Conservation (phyloP, 2,329 filamentous ascomycete genomes). For the Diaporthe eres region DNA sequence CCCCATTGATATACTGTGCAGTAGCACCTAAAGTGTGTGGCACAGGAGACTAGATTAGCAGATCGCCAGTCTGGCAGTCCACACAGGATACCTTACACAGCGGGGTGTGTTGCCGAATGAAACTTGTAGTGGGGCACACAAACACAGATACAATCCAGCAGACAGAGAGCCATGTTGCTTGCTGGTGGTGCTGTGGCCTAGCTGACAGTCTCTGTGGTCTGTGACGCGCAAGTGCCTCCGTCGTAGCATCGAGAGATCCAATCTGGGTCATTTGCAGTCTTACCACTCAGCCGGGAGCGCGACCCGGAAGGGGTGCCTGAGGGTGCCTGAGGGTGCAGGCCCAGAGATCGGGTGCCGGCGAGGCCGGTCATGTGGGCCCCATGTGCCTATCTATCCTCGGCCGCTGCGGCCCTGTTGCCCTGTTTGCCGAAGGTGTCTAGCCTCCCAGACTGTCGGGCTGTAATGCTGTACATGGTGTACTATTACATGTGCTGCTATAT, state of each 20-base stretch:
- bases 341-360: conserved; percentile 20
- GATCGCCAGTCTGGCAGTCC: conserved; percentile 5
- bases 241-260: background rate
- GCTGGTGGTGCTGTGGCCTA: background rate
- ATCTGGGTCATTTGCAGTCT: conserved; percentile 7
- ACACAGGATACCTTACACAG: background rate
- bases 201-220: background rate
- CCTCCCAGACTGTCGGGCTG: conserved; percentile 32
- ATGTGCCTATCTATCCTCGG: conserved; percentile 19
- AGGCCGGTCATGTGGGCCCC: conserved; percentile 4
- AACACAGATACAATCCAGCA: background rate
- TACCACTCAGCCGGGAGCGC: conserved; percentile 15
- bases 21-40: background rate
- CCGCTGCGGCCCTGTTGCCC: conserved; percentile 8
- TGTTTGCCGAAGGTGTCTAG: conserved; percentile 9
- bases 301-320: conserved; percentile 4
- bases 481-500: conserved; percentile 17
- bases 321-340: background rate
- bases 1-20: conserved; percentile 7
- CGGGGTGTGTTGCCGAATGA: conserved; percentile 19
- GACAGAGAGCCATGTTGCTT: background rate
- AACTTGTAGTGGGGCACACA: conserved; percentile 6
- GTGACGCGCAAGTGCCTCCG: background rate
- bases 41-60: background rate
- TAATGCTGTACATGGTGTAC: background rate